Evolutionary conservation across 176 grass and related monocot genomes (phyloP).

Genomic region (Ananas comosus): DNA sequence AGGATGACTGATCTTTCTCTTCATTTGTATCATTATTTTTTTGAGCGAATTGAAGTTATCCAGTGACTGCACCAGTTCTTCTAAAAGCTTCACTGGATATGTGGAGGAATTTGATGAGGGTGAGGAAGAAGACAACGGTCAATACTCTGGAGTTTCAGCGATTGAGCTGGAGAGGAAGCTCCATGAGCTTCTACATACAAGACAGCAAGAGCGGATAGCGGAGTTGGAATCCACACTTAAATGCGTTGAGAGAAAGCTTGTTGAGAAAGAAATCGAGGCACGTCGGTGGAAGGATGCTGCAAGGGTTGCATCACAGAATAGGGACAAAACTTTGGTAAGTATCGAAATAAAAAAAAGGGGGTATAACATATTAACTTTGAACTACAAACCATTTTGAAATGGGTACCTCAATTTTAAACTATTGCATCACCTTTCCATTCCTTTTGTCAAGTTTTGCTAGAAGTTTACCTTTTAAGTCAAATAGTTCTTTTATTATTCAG

Average conservation of each 20-base stretch:
- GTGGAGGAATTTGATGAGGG: not conserved
- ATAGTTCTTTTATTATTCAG: no score
- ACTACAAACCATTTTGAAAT: no score
- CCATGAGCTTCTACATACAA: constrained; percentile 33
- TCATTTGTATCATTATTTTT: not conserved
- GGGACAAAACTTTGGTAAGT: not conserved
- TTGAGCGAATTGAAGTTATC: constrained; percentile 1
- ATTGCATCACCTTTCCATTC: no score
- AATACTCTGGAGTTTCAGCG: constrained; percentile 18
- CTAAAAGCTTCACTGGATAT: constrained; percentile 1
- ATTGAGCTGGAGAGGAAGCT: constrained; percentile 50
- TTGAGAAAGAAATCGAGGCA: constrained; percentile 51
- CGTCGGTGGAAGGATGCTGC: constrained; percentile 47
- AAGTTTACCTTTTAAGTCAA: no score
- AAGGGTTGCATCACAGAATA: constrained; percentile 20
- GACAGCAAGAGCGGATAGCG: constrained; percentile 32
- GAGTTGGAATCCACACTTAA: constrained; percentile 40
- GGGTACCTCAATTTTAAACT: no score
- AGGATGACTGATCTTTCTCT: not conserved
- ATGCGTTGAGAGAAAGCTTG: constrained; percentile 19
- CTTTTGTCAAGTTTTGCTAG: no score
- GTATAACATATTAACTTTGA: no score
- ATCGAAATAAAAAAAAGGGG: not conserved
- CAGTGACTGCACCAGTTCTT: not conserved
- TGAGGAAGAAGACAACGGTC: not conserved